These are phyloP conservation scores for Neurospora sp. DNA, from an alignment of 495 filamentous ascomycete species.

Conservation along the genomic window DNA sequence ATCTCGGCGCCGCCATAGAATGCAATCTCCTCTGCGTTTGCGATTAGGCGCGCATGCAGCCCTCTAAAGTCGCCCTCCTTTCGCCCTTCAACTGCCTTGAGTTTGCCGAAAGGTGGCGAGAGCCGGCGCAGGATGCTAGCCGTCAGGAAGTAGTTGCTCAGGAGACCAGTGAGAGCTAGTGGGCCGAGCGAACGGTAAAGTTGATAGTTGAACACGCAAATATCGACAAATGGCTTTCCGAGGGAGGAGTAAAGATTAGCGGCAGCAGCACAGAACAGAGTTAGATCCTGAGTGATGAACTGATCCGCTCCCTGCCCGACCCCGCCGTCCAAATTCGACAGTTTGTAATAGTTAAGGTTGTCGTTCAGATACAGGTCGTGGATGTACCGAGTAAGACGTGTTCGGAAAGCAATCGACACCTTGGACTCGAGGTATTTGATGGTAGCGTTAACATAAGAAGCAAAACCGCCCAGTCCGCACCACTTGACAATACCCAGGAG, in stretches of 20 bases:
- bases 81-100: constrained; percentile 89
- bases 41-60: constrained; percentile 81
- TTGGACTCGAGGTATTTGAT: constrained; percentile 98
- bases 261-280: constrained; percentile 83
- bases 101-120: constrained; percentile 89
- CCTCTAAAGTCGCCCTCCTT: constrained; percentile 90
- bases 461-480: constrained; percentile 54
- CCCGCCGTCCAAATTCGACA: constrained; percentile 87
- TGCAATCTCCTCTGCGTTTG: constrained; percentile 97
- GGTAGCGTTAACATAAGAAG: constrained; percentile 89
- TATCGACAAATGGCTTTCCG: constrained; percentile 90
- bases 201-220: constrained; percentile 96
- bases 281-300: constrained; percentile 96
- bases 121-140: constrained; percentile 76
- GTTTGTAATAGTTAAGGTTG: constrained; percentile 90
- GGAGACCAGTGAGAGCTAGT: constrained; percentile 71
- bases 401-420: constrained; percentile 96
- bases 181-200: constrained; percentile 87
- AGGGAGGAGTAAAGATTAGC: constrained; percentile 92
- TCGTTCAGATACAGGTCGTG: constrained; percentile 95
- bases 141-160: constrained; percentile 86
- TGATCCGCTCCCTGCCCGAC: constrained; percentile 89
- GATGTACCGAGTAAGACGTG: constrained; percentile 89
- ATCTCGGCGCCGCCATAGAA: constrained; percentile 95
- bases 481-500: constrained; percentile 79